Evolutionary conservation across 139 green algal species (phyloP), one percentile per base, ranked within the genome.

Genomic region (Chlamydomonas sphaeroides): DNA sequence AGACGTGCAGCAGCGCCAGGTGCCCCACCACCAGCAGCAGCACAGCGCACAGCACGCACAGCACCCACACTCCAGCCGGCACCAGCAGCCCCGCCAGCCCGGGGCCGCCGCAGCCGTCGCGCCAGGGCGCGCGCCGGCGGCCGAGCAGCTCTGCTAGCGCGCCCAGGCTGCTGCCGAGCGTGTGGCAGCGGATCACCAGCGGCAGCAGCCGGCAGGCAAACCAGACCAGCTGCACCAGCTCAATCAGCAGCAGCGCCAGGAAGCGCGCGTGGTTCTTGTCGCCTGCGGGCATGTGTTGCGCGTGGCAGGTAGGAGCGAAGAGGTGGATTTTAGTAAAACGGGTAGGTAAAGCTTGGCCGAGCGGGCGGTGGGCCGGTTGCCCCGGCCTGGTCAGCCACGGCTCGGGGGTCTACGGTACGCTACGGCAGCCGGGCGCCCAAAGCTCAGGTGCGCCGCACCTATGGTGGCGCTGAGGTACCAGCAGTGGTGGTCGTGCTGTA

Each of bases 401-500:
- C 20, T 20, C 45, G 14, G 8, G 45, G 14, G 8, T 8, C 45
- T 51, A 14, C 45, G 10, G 45, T 14, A 51, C 14, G 45, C 45
- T 14, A 51, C 45, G 14, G 8, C 8, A 14, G n/a, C 61, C 10
- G 11, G 5, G 32, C 28, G n/a, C 32, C 3, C 62, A 11, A 5
- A 26, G 1, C 62, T 32, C 62, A n/a, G n/a, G n/a, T n/a, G n/a
- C n/a, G 35, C 36, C 68, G 6, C n/a, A 81, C 74, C 77, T 17
- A 84, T 84, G 65, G 48, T 76, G 32, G 77, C 32, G 48, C 39
- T 57, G 28, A 84, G 63, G 23, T 49, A 75, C 48, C 48, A 75
- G 65, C 77, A 84, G 65, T 84, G 62, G 77, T 84, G 77, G 65
- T 84, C 77, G 39, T 72, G 35, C 63, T n/a, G n/a, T n/a, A n/a